Conservation (phyloP, 305 asterid species). For the Fraxinus greggii region DNA sequence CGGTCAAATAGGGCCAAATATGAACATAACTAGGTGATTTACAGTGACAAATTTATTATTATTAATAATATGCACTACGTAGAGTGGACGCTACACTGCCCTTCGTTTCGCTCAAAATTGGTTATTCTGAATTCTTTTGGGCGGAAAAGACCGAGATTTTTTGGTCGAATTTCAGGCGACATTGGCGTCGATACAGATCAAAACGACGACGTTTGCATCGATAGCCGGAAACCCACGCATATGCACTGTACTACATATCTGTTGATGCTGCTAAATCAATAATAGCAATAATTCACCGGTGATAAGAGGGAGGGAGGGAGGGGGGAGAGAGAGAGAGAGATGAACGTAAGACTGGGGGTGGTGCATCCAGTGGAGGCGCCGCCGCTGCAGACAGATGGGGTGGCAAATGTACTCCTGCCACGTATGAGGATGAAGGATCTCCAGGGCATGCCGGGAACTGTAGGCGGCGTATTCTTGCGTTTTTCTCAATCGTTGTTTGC, state of each 20-base stretch:
- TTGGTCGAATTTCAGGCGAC: background rate
- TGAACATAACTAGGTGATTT: background rate
- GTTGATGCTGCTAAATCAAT: background rate
- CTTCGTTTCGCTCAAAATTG: background rate
- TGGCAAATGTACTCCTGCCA: conserved; percentile 57
- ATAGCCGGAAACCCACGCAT: background rate
- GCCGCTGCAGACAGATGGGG: conserved; percentile 68
- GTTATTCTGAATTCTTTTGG: background rate
- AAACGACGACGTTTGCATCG: background rate
- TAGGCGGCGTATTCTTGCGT: conserved; percentile 76
- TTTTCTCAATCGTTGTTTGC: conserved; percentile 72
- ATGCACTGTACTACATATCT: background rate
- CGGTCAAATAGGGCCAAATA: background rate
- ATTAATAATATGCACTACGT: background rate
- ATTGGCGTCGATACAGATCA: background rate
- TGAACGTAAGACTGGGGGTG: conserved; percentile 49
- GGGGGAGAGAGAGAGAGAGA: conserved; percentile 12
- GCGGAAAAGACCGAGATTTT: background rate
- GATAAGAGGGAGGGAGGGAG: conserved; percentile 11
- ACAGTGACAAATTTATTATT: background rate
- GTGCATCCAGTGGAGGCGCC: conserved; percentile 54
- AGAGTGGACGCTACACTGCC: background rate
- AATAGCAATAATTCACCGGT: background rate
- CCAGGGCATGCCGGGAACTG: conserved; percentile 96
- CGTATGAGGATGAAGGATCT: conserved; percentile 89